Conservation (phyloP, 2,329 filamentous ascomycete genomes). For the Proliferodiscus dingleyae region DNA sequence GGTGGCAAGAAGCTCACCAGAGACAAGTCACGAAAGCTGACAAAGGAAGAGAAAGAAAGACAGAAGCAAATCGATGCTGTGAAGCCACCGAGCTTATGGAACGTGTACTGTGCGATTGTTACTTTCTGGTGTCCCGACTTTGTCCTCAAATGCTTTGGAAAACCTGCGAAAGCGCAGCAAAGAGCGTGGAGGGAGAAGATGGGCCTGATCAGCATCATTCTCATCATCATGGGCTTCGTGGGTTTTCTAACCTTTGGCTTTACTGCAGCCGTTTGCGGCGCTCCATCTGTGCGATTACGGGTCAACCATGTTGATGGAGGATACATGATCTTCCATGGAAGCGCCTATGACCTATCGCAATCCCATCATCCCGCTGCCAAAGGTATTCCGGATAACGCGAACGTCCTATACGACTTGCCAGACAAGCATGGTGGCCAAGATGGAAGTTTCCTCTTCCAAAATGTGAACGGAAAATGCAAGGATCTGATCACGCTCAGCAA, state of each 20-base stretch:
- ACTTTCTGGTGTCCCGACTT: conserved; percentile 94
- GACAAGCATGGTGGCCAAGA: conserved; percentile 82
- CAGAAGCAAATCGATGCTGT: conserved; percentile 59
- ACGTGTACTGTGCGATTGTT: conserved; percentile 86
- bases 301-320: conserved; percentile 75
- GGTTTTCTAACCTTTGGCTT: conserved; percentile 97
- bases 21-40: conserved; percentile 56
- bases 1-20: conserved; percentile 32
- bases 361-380: conserved; percentile 76
- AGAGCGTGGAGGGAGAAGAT: conserved; percentile 98
- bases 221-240: conserved; percentile 80
- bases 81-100: conserved; percentile 84
- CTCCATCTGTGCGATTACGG: conserved; percentile 64
- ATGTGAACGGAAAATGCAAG: conserved; percentile 97
- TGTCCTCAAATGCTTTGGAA: conserved; percentile 78
- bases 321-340: conserved; percentile 95
- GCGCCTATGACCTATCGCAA: conserved; percentile 74
- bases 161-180: conserved; percentile 77
- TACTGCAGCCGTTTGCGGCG: conserved; percentile 78
- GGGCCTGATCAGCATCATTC: conserved; percentile 89
- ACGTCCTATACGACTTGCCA: conserved; percentile 82
- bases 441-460: conserved; percentile 95
- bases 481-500: conserved; percentile 70
- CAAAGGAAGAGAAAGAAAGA: conserved; percentile 53
- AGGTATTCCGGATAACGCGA: conserved; percentile 68